Evolutionary conservation across 305 asterid species (phyloP).

Genomic region (Solanum hybrid): DNA sequence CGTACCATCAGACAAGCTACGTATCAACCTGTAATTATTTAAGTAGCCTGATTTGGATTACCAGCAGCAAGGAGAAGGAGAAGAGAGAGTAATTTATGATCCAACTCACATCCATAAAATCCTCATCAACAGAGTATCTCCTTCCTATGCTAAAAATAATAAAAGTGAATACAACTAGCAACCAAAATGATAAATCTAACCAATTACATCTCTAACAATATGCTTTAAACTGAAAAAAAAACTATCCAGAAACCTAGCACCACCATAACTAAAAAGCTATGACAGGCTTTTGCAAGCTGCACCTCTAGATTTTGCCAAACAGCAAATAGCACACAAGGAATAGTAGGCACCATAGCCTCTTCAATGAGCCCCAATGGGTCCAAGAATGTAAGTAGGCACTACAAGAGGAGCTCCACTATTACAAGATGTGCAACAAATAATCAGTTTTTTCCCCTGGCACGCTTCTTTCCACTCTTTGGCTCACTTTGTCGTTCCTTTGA

Average conservation of each 20-base stretch:
- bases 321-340: background rate
- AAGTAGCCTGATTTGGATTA: background rate
- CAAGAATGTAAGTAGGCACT: background rate
- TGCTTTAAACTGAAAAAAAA: background rate
- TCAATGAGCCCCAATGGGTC: background rate
- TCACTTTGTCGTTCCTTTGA: slow-evolving; percentile 42
- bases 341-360: background rate
- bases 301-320: background rate
- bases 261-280: background rate
- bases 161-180: background rate
- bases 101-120: background rate
- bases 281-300: background rate
- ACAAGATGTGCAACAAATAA: background rate
- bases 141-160: background rate
- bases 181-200: background rate
- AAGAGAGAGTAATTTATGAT: background rate
- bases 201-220: slow-evolving; percentile 2
- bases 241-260: background rate
- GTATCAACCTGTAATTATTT: background rate
- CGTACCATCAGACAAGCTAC: background rate
- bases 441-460: slow-evolving; percentile 28
- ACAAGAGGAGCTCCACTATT: background rate
- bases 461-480: slow-evolving; percentile 49
- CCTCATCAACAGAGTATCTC: background rate
- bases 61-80: background rate